Percentiles rank a stretch among this genome's conserved stretches.
Evolutionary conservation across 78 protist genomes (phyloP).

Genomic region (Guillardia theta): DNA sequence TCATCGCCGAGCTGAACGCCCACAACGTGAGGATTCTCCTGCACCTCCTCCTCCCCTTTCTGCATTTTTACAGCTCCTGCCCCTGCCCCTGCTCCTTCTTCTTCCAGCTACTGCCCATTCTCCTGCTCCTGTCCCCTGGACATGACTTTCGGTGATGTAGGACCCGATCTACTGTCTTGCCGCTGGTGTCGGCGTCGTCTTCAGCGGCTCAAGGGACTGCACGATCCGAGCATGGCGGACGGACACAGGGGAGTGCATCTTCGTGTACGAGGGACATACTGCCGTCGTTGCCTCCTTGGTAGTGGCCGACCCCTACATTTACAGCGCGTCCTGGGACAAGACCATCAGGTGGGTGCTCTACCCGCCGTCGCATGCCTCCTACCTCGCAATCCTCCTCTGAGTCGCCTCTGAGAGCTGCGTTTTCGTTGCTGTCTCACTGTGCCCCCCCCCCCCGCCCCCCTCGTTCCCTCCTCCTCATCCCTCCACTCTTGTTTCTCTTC

Average conservation of each 20-base stretch:
- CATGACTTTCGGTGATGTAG: no score
- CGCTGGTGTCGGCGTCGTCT: neutral
- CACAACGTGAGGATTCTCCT: neutral
- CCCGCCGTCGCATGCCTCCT: neutral
- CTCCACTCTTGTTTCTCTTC: neutral
- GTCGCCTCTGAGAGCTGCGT: no score
- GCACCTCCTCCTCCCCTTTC: no score
- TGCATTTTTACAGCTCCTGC: no score
- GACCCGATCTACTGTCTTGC: neutral
- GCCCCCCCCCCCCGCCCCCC: neutral
- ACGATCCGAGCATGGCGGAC: neutral
- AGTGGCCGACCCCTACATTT: neutral
- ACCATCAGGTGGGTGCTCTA: neutral
- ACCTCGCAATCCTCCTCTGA: neutral
- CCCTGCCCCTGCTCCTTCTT: no score
- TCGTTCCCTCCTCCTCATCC: neutral
- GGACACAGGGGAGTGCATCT: neutral
- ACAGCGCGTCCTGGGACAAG: slow-evolving; percentile 5
- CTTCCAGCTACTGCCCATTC: no score
- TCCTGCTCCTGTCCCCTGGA: no score
- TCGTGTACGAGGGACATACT: neutral
- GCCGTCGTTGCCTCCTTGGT: neutral
- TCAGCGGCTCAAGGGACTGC: neutral
- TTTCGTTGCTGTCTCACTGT: neutral
- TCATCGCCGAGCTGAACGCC: neutral